Percentiles rank a stretch among this genome's conserved stretches.
phyloP scores from a whole-genome alignment of 768 basidiomycete genomes.

The Termitomyces sp. region DNA sequence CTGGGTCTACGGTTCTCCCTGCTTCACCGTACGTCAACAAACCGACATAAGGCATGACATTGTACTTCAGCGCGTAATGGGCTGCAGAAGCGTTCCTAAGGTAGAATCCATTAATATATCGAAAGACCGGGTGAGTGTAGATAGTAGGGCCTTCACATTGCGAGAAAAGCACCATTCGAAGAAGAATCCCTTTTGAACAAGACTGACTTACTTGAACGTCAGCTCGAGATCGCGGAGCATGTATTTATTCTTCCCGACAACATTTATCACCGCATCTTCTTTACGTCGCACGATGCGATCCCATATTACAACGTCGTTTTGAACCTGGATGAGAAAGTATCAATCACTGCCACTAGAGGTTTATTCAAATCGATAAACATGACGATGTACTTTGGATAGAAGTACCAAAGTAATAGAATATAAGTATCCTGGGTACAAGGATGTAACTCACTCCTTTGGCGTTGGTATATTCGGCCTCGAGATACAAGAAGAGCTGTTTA shows the following conservation, averaged over 20 bases:
- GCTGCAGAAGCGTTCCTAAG: conserved; percentile 58
- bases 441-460: conserved; percentile 54
- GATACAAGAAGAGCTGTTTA: conserved; percentile 88
- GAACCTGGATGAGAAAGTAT: conserved; percentile 32
- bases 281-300: conserved; percentile 85
- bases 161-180: neutral
- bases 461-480: conserved; percentile 79
- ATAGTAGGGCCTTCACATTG: neutral
- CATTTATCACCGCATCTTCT: conserved; percentile 63
- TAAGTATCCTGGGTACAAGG: neutral
- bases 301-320: conserved; percentile 85
- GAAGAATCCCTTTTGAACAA: neutral
- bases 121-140: neutral
- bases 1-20: conserved; percentile 30
- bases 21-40: conserved; percentile 74
- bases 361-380: neutral
- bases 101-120: conserved; percentile 3
- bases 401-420: neutral
- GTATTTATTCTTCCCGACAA: conserved; percentile 77
- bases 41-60: conserved; percentile 88
- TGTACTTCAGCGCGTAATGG: conserved; percentile 76
- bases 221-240: conserved; percentile 68
- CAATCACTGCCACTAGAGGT: neutral
- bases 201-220: conserved; percentile 62
- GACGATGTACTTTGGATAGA: neutral